Conservation (phyloP, 129 eudicot genomes). For the Saposhnikovia divaricata region DNA sequence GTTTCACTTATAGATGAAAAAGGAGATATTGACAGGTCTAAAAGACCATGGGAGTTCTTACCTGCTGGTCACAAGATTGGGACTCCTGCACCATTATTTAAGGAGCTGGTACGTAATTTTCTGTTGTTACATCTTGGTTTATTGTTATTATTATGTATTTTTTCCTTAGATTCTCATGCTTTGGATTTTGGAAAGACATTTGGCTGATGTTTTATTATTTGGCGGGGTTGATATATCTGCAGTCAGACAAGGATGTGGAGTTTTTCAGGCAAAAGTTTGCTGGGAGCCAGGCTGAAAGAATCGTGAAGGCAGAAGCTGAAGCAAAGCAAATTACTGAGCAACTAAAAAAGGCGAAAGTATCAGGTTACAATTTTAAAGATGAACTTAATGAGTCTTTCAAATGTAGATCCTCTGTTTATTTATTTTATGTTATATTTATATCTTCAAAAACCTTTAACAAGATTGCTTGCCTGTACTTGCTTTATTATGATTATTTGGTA, state of each 20-base stretch:
- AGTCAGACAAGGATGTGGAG: conserved; percentile 84
- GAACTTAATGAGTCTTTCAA: background rate
- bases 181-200: background rate
- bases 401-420: background rate
- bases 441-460: background rate
- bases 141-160: background rate
- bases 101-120: conserved; percentile 61
- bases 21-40: conserved; percentile 59
- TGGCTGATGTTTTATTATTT: conserved; percentile 6
- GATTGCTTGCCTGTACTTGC: background rate
- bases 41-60: conserved; percentile 74
- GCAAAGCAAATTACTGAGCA: conserved; percentile 63
- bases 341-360: conserved; percentile 51
- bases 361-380: conserved; percentile 39
- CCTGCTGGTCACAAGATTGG: conserved; percentile 84
- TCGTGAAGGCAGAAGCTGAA: conserved; percentile 81
- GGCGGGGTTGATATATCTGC: conserved; percentile 16
- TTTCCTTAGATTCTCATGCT: background rate
- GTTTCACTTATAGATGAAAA: conserved; percentile 69
- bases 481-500: background rate
- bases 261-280: conserved; percentile 71
- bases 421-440: background rate
- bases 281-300: conserved; percentile 98
- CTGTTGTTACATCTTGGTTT: background rate
- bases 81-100: conserved; percentile 87